Base-by-base conservation (phyloP, 257 asterid genomes). In the Craterostigma plantagineum region DNA sequence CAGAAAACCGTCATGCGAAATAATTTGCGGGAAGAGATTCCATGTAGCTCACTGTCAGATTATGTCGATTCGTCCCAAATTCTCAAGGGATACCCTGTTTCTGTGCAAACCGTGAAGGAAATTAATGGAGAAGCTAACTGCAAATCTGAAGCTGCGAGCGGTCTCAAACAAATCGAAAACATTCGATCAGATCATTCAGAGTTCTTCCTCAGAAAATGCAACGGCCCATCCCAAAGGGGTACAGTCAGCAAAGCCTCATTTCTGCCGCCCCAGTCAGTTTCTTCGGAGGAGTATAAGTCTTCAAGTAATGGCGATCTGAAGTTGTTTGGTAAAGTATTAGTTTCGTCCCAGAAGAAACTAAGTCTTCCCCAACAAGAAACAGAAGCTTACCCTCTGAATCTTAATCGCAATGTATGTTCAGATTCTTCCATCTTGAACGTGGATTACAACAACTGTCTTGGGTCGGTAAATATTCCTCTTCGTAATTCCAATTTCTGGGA, bases 321-420 rank as follows among this genome's bases (percentile, higher is more conserved):
- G 69, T 63, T 91, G 55, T 91, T 90, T 41, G 99, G 99, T 45
- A 79, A 84, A 69, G 73, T 91, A 53, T 73, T 84, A 27, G 61
- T 76, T 37, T 62, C 84, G 7, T 52, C 79, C 18, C 74, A 71
- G 45, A 78, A 60, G 54, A 71, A 66, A 51, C 52, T 79, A 10
- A 64, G 51, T 53, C 64, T 59, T 30, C 40, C 56, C 42, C 16
- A 10, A 33, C 70, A 59, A 45, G 51, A 34, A 39, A 43, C 35
- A 55, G 67, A 57, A 17, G 70, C 64, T 27, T 42, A 45, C 18
- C 43, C 23, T 35, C 72, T 52, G 61, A 59, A 57, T 46, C 53
- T 46, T 47, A 72, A 64, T 51, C 68, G 53, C 33, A 47, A 66
- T 42, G 59, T 57, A 7, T 63, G 54, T 50, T 65, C 69, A 37